Conservation (phyloP, 768 basidiomycete genomes). For the Holtermannia corniformis region DNA sequence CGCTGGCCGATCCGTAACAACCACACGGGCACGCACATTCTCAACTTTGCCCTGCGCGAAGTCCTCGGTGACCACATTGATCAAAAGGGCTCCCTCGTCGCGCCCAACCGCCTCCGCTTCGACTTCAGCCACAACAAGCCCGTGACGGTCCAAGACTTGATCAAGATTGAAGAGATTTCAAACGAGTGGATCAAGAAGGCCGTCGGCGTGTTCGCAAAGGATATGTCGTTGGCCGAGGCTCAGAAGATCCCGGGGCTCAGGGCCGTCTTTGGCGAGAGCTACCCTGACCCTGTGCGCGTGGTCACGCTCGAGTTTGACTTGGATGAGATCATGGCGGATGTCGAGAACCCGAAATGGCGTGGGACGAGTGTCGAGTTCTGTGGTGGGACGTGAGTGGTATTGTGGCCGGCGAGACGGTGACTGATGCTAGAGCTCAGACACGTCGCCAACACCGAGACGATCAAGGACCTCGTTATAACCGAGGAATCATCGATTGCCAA, state of each 20-base stretch:
- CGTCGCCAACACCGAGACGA: slow-evolving; percentile 90
- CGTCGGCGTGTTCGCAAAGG: slow-evolving; percentile 78
- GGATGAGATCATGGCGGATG: slow-evolving; percentile 73
- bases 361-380: slow-evolving; percentile 92
- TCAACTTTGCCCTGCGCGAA: slow-evolving; percentile 87
- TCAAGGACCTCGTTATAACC: slow-evolving; percentile 88
- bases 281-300: slow-evolving; percentile 94
- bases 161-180: slow-evolving; percentile 72
- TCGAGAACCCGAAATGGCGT: slow-evolving; percentile 84
- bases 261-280: slow-evolving; percentile 95
- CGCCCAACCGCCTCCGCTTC: slow-evolving; percentile 89
- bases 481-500: slow-evolving; percentile 98
- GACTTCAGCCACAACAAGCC: slow-evolving; percentile 95
- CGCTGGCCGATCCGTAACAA: slow-evolving; percentile 95
- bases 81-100: slow-evolving; percentile 95
- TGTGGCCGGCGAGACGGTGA: background rate
- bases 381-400: slow-evolving; percentile 75
- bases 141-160: slow-evolving; percentile 64
- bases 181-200: slow-evolving; percentile 84
- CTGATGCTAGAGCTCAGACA: slow-evolving; percentile 50
- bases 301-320: slow-evolving; percentile 82
- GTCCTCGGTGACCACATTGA: slow-evolving; percentile 94
- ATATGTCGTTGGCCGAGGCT: slow-evolving; percentile 66
- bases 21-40: slow-evolving; percentile 96
- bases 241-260: slow-evolving; percentile 84